Percentiles rank a stretch among this genome's conserved stretches.
phyloP scores from a whole-genome alignment of 2,329 filamentous ascomycete species.

The Colletotrichum orbiculare region DNA sequence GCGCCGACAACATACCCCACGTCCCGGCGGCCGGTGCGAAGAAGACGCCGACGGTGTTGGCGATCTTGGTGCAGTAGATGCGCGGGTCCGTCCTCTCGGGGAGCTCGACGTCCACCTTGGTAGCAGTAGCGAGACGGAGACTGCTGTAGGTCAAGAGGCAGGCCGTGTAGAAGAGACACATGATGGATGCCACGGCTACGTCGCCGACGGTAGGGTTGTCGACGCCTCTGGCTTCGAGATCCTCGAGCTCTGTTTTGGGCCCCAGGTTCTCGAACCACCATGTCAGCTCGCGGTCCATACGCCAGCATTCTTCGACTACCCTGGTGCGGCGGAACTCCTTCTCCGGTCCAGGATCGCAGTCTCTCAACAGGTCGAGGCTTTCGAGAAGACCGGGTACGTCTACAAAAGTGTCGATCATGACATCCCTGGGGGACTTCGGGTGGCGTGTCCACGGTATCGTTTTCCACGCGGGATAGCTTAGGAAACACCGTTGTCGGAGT shows the following conservation, averaged over 20 bases:
- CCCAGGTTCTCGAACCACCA: conserved; percentile 29
- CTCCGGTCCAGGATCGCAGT: conserved; percentile 17
- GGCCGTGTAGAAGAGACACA: conserved; percentile 29
- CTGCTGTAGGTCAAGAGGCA: conserved; percentile 35
- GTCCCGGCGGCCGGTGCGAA: conserved; percentile 33
- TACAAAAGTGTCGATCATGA: conserved; percentile 45
- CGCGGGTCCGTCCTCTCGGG: conserved; percentile 26
- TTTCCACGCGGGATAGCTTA: conserved; percentile 46
- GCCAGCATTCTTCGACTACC: conserved; percentile 35
- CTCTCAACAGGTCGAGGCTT: conserved; percentile 41
- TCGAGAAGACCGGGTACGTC: conserved; percentile 44
- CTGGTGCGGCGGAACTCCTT: not conserved
- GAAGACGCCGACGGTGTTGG: conserved; percentile 34
- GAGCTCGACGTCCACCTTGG: not conserved
- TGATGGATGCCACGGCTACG: conserved; percentile 28
- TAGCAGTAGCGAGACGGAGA: conserved; percentile 25
- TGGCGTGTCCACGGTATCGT: conserved; percentile 45
- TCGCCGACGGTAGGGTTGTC: conserved; percentile 30
- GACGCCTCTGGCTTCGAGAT: conserved; percentile 8
- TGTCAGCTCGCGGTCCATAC: conserved; percentile 23
- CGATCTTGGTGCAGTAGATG: conserved; percentile 35
- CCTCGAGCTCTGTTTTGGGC: conserved; percentile 16
- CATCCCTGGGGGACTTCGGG: conserved; percentile 45
- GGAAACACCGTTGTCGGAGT: conserved; percentile 39
- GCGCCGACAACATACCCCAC: conserved; percentile 30